phyloP scores from a whole-genome alignment of 805 yeast genomes.

The Brettanomyces bruxellensis region DNA sequence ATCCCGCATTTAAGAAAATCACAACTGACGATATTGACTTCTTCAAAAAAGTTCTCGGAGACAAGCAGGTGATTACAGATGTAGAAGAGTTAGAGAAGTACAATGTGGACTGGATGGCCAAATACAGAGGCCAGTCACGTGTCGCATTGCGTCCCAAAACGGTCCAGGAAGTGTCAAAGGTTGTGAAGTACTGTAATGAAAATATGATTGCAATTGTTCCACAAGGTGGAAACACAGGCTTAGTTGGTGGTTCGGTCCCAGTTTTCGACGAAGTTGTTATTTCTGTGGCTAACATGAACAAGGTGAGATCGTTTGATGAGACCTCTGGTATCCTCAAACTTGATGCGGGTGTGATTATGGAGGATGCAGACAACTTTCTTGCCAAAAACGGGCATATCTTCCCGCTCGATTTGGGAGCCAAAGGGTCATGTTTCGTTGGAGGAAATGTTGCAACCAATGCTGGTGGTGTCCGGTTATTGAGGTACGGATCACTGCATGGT shows the following conservation, averaged over 20 bases:
- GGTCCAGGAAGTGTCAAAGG: constrained; percentile 66
- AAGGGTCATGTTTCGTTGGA: constrained; percentile 94
- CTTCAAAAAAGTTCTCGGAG: constrained; percentile 53
- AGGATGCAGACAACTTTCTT: constrained; percentile 69
- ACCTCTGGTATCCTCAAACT: constrained; percentile 79
- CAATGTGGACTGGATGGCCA: constrained; percentile 93
- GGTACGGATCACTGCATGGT: constrained; percentile 92
- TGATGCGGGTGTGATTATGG: constrained; percentile 87
- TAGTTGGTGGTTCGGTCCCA: constrained; percentile 92
- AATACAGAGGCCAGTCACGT: constrained; percentile 80
- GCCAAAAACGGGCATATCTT: constrained; percentile 81
- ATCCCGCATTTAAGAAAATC: constrained; percentile 22
- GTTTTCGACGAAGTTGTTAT: constrained; percentile 84
- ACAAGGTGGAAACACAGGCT: constrained; percentile 95
- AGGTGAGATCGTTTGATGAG: constrained; percentile 71
- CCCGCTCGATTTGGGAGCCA: constrained; percentile 92
- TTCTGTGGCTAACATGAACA: constrained; percentile 61
- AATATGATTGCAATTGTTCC: constrained; percentile 79
- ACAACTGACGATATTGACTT: constrained; percentile 46
- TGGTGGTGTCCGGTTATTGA: constrained; percentile 80
- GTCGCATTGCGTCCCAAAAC: constrained; percentile 77
- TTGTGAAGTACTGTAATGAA: constrained; percentile 74
- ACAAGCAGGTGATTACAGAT: constrained; percentile 41
- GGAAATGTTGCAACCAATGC: constrained; percentile 95
- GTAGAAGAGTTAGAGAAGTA: constrained; percentile 55